phyloP scores from a whole-genome alignment of 192 early-diverging fungal genomes.

The Coemansia sp. region DNA sequence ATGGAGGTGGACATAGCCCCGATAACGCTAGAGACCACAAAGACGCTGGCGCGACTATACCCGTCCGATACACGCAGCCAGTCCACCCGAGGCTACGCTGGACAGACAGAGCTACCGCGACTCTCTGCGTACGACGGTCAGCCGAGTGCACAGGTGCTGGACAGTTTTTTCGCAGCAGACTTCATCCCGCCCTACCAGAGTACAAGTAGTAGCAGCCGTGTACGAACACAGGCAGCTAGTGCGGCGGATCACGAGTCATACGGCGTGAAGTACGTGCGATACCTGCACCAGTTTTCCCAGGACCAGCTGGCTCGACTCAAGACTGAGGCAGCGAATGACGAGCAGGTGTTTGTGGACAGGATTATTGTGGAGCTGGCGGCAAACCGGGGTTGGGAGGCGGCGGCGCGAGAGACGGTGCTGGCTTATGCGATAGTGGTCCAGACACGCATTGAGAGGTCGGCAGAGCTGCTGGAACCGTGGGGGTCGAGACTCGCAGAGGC shows the following conservation, averaged over 20 bases:
- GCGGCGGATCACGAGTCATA: conserved; percentile 30
- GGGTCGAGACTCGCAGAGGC: conserved; percentile 11
- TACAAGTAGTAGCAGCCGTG: background rate
- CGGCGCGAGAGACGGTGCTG: conserved; percentile 27
- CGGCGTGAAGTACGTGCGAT: conserved; percentile 37
- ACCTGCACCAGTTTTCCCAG: conserved; percentile 17
- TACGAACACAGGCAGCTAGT: background rate
- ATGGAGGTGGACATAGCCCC: conserved; percentile 49
- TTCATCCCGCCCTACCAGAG: conserved; percentile 33
- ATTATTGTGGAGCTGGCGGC: background rate
- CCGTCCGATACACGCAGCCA: conserved; percentile 7
- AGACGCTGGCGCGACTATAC: conserved; percentile 35
- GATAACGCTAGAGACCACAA: conserved; percentile 43
- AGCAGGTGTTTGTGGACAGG: background rate
- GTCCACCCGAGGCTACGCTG: background rate
- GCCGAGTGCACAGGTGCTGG: conserved; percentile 14
- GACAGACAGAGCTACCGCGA: background rate
- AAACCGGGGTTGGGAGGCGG: conserved; percentile 9
- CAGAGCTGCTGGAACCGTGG: background rate
- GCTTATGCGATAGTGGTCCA: conserved; percentile 36
- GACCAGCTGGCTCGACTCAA: conserved; percentile 9
- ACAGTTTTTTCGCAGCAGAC: conserved; percentile 49
- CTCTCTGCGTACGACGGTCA: background rate
- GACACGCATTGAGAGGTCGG: conserved; percentile 15
- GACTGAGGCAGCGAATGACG: background rate